Percentiles rank a stretch among this genome's conserved stretches.
These are phyloP conservation scores for Aurifilum marmelostoma DNA, from an alignment of 2,329 filamentous ascomycete species.

Conservation along the genomic window DNA sequence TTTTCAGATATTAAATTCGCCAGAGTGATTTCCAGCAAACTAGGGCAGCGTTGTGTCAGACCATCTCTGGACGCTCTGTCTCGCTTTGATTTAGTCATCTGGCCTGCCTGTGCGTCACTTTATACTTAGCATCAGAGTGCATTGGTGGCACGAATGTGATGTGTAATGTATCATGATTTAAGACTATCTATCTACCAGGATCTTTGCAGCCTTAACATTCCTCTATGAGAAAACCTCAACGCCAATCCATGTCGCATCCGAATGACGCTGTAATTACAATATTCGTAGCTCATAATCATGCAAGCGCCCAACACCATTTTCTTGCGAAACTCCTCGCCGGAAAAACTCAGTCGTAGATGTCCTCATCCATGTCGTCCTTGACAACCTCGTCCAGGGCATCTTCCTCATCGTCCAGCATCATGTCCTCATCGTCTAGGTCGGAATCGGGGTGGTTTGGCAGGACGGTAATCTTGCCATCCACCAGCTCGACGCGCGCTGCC, in stretches of 20 bases:
- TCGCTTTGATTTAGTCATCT: no score
- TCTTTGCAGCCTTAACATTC: neutral
- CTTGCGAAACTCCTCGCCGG: neutral
- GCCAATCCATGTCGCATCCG: neutral
- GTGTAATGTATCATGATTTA: neutral
- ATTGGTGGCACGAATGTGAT: neutral
- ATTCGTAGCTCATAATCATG: slow-evolving; percentile 14
- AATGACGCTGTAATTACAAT: neutral
- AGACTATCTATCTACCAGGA: neutral
- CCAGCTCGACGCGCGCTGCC: slow-evolving; percentile 74
- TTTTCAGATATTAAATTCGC: no score
- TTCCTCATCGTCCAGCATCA: slow-evolving; percentile 62
- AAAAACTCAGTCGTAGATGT: slow-evolving; percentile 36
- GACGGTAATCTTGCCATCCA: slow-evolving; percentile 79
- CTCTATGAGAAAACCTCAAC: slow-evolving; percentile 1
- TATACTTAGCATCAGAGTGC: neutral
- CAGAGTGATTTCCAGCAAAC: no score
- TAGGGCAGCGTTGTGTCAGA: no score
- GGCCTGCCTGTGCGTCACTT: no score
- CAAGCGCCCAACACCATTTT: neutral
- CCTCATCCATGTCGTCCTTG: slow-evolving; percentile 65
- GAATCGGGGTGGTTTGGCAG: slow-evolving; percentile 77
- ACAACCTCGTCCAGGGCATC: slow-evolving; percentile 73
- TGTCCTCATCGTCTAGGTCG: slow-evolving; percentile 65
- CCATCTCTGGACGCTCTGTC: neutral